Conservation (phyloP, 2,329 filamentous ascomycete genomes). For the Colletotrichum brevisporum region DNA sequence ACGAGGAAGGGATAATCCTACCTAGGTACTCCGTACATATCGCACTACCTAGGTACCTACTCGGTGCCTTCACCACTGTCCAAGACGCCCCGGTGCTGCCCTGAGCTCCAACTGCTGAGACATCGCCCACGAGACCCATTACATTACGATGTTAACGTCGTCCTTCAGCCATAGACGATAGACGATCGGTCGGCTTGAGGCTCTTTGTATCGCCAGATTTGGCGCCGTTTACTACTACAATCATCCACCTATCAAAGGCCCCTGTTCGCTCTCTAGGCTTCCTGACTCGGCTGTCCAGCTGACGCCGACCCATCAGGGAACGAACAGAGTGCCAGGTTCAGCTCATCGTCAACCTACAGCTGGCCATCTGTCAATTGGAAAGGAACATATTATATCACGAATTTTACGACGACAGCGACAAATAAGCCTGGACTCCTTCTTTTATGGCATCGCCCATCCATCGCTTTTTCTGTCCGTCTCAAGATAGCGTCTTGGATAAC, state of each 20-base stretch:
- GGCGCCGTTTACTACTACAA: slow-evolving; percentile 7
- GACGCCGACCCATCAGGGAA: slow-evolving; percentile 27
- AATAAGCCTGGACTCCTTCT: too few relatives aligned
- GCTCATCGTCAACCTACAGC: slow-evolving; percentile 24
- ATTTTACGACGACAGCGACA: too few relatives aligned
- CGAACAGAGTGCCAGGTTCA: slow-evolving; percentile 5
- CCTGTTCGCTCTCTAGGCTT: slow-evolving; percentile 27
- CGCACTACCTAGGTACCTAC: slow-evolving; percentile 19
- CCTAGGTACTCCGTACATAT: too few relatives aligned
- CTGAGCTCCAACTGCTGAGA: slow-evolving; percentile 24
- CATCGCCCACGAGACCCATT: slow-evolving; percentile 22
- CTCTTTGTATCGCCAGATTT: neutral
- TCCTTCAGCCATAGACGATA: neutral
- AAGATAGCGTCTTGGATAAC: too few relatives aligned
- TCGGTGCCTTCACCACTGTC: neutral
- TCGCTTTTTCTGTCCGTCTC: neutral
- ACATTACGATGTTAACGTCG: neutral
- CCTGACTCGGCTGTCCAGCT: slow-evolving; percentile 38
- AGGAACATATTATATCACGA: neutral
- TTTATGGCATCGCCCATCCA: neutral
- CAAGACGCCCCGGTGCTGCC: slow-evolving; percentile 2
- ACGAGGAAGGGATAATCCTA: neutral
- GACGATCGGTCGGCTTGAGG: neutral
- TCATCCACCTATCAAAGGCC: slow-evolving; percentile 28
- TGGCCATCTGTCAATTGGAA: slow-evolving; percentile 13